Evolutionary conservation across 169 alveolate species (phyloP).

Genomic region (Babesia bigemina): DNA sequence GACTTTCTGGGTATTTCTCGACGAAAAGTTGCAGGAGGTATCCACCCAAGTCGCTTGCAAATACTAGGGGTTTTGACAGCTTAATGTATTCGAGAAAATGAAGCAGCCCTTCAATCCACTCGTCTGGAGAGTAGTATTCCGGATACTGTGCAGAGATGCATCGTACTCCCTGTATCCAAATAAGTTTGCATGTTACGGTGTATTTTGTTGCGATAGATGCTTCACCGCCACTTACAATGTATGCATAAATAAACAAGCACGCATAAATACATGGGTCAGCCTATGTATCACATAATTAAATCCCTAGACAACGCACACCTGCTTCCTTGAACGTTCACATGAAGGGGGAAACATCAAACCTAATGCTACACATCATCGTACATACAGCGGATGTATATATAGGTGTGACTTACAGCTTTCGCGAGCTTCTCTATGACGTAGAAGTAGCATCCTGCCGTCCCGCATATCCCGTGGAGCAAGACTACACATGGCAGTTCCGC

Average conservation of each 20-base stretch:
- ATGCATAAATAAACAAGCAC: too few species aligned
- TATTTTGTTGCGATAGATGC: neutral
- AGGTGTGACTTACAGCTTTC: conserved; percentile 35
- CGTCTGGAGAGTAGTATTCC: conserved; percentile 70
- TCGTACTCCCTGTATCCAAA: conserved; percentile 60
- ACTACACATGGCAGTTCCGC: conserved; percentile 53
- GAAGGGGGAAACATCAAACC: too few species aligned
- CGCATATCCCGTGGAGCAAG: conserved; percentile 79
- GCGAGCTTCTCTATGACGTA: conserved; percentile 64
- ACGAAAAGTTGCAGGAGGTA: conserved; percentile 76
- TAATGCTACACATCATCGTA: neutral
- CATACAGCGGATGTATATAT: neutral
- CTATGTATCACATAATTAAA: too few species aligned
- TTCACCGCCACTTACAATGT: too few species aligned
- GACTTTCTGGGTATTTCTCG: conserved; percentile 69
- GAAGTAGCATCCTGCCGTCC: conserved; percentile 82
- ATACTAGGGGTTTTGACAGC: conserved; percentile 70
- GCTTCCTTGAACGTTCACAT: too few species aligned
- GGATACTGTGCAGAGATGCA: conserved; percentile 81
- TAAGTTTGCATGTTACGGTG: neutral
- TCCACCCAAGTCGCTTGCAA: conserved; percentile 80
- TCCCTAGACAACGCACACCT: too few species aligned
- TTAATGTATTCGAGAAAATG: conserved; percentile 76
- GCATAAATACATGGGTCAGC: too few species aligned
- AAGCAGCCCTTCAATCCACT: conserved; percentile 74